Base-by-base conservation (phyloP, 2,329 filamentous ascomycete species). In the Pestalotiopsis sp. region DNA sequence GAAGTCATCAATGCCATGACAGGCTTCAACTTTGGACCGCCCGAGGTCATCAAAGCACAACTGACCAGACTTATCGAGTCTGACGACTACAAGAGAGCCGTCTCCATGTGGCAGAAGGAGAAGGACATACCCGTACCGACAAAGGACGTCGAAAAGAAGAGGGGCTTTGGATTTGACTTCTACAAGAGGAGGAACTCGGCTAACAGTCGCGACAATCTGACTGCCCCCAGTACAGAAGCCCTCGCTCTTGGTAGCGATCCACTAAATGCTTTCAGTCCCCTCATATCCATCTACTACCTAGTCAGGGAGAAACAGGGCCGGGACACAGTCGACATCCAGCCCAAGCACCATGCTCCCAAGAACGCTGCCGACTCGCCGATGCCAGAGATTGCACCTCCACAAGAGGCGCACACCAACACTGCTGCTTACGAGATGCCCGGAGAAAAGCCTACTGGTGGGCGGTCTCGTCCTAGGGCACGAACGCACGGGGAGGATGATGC, bases 401-500 rank as follows among this genome's bases (percentile, higher is more conserved):
- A 93, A 74, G 92, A 93, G 68, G 96, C 95, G 11, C 91, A 98
- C 79, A 98, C 95, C 17, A 98, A 98, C 75, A 86, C 92, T 27
- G 88, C 90, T 2, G 83, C 92, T 1, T 97, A 96, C 77, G 95
- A 98, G 78, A 92, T 97, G 87, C 90, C 93, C 0, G 95, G 95
- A 20, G 94, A 97, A 80, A 95, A 91, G 77, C 91, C 93, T 12
- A 96, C 93, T 1, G 93, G 94, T 58, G 93, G 93, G 59, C 87
- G 95, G 69, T 91, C 93, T 41, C 88, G 96, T 64, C 94, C 95
- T 7, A 88, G 96, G 63, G 94, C 96, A 45, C 88, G 96, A 72
- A 98, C 96, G 0, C 95, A 98, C 76, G 96, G 95, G 17, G 96
- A 98, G 80, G 95, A 98, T 71, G 96, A 99, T 68, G 87, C 93